These are phyloP conservation scores for Globomyces pollinis-pini DNA, from an alignment of 192 early-diverging fungal genomes.

Conservation along the genomic window DNA sequence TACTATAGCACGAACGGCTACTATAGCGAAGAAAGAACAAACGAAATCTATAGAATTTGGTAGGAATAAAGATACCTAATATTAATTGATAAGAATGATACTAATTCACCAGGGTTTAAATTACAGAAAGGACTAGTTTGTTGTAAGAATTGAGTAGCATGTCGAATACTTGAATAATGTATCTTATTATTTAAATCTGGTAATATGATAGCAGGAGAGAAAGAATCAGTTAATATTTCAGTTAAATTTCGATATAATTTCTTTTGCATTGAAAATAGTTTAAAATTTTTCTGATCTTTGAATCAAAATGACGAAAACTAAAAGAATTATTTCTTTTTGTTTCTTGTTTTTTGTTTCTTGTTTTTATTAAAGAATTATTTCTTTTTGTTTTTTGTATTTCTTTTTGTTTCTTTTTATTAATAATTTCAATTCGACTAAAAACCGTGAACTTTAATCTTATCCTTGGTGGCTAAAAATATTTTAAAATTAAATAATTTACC, in stretches of 20 bases:
- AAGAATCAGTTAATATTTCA: conserved; percentile 28
- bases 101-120: conserved; percentile 12
- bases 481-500: too few species aligned
- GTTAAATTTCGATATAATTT: too few species aligned
- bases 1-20: conserved; percentile 51
- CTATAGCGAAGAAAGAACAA: conserved; percentile 58
- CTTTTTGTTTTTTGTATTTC: too few species aligned
- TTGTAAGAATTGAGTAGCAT: background rate
- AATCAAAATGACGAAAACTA: too few species aligned
- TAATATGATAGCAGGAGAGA: conserved; percentile 24
- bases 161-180: conserved; percentile 21
- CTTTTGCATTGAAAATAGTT: conserved; percentile 3
- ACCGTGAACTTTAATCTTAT: conserved; percentile 90
- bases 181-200: conserved; percentile 14
- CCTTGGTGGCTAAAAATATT: too few species aligned
- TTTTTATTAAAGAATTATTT: too few species aligned
- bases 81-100: conserved; percentile 17
- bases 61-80: conserved; percentile 23
- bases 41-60: conserved; percentile 65
- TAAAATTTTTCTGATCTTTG: too few species aligned
- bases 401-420: too few species aligned
- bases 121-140: conserved; percentile 16
- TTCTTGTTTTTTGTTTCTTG: too few species aligned
- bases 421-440: conserved; percentile 54
- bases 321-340: too few species aligned